Conservation (phyloP, 306 rosid species). For the Sophora flavescens region DNA sequence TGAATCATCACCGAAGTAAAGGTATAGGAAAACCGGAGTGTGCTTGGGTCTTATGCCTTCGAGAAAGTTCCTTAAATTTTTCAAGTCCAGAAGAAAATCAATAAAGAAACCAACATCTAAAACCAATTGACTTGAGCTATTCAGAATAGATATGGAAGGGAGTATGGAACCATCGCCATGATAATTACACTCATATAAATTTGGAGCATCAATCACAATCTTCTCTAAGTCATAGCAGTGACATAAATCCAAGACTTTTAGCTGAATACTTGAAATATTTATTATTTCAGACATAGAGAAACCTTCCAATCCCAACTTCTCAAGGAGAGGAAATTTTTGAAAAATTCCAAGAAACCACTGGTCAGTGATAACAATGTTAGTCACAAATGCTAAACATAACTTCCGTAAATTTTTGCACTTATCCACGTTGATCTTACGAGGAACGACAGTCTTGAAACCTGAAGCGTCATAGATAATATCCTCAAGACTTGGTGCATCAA, state of each 20-base stretch:
- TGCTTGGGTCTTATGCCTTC: too few relatives aligned
- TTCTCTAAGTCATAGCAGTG: background rate
- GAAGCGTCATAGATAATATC: background rate
- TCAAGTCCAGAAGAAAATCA: too few relatives aligned
- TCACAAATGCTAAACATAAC: background rate
- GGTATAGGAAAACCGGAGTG: too few relatives aligned
- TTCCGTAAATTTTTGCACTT: background rate
- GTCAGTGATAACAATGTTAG: background rate
- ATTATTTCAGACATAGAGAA: conserved; percentile 22
- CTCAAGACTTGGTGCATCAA: conserved; percentile 3
- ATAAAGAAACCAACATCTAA: too few relatives aligned
- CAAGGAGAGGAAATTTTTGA: background rate
- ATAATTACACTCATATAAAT: too few relatives aligned
- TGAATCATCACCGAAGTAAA: too few relatives aligned
- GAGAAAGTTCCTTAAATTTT: too few relatives aligned
- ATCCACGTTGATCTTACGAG: background rate
- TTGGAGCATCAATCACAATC: too few relatives aligned
- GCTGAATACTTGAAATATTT: conserved; percentile 13
- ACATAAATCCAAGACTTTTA: background rate
- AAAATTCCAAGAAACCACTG: conserved; percentile 23
- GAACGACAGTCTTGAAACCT: too few relatives aligned
- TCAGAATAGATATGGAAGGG: too few relatives aligned
- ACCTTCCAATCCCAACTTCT: background rate
- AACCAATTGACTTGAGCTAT: too few relatives aligned
- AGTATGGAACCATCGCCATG: too few relatives aligned